These are phyloP conservation scores for Hibiscus tridactylites DNA, from an alignment of 345 rosid genomes.

Conservation along the genomic window DNA sequence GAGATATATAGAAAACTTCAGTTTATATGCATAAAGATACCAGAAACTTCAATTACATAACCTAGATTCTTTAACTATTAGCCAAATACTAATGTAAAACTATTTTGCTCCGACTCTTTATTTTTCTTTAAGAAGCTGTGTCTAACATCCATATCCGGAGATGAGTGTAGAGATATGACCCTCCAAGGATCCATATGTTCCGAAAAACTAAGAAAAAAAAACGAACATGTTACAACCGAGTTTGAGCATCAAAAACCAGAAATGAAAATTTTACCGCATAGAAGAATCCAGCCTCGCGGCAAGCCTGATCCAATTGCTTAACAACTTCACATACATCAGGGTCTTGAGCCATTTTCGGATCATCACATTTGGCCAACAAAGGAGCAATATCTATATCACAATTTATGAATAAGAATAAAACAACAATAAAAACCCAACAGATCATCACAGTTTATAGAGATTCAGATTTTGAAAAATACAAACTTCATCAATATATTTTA, in stretches of 20 bases:
- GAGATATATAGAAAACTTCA: neutral
- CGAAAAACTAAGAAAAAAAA: neutral
- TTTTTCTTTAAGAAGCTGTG: neutral
- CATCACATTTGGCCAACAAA: constrained; percentile 53
- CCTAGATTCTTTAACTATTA: neutral
- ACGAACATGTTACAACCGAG: neutral
- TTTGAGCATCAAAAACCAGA: neutral
- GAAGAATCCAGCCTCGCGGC: constrained; percentile 85
- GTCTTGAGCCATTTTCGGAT: constrained; percentile 53
- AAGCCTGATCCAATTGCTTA: constrained; percentile 58
- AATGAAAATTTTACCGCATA: constrained; percentile 49
- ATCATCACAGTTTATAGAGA: neutral
- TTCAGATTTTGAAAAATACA: neutral
- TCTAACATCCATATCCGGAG: neutral
- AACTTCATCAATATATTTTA: neutral
- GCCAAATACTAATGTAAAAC: neutral
- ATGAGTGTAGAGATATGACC: neutral
- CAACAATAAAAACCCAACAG: too few relatives aligned
- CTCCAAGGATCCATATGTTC: neutral
- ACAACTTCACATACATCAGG: constrained; percentile 49
- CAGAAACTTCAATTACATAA: neutral
- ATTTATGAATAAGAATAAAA: neutral
- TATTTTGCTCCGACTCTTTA: neutral
- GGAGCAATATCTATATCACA: constrained; percentile 31
- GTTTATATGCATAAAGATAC: neutral